Evolutionary conservation across 106 monocot species (phyloP).

Genomic region (Phalaenopsis equestris): DNA sequence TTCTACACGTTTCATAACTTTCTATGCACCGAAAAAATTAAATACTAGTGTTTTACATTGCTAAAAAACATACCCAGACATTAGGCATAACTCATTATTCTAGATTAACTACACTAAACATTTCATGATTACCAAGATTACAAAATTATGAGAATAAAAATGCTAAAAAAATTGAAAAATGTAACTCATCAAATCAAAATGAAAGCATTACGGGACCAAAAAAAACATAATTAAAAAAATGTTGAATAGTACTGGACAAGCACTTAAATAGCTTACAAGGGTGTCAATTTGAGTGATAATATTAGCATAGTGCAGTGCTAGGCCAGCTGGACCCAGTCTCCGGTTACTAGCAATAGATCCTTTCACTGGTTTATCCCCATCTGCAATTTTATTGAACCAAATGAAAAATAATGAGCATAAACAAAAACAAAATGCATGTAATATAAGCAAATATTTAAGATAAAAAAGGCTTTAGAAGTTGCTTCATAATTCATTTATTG

Average conservation of each 20-base stretch:
- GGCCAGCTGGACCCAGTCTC: conserved; percentile 75
- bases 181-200: not conserved
- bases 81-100: not conserved
- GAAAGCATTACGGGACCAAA: not conserved
- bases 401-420: not conserved
- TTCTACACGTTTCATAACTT: not conserved
- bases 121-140: not conserved
- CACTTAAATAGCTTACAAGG: conserved; percentile 36
- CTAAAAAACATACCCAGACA: not conserved
- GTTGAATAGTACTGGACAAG: not conserved
- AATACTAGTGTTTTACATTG: not conserved
- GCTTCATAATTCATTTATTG: not conserved
- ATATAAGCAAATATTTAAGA: not conserved
- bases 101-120: not conserved
- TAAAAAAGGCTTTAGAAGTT: not conserved
- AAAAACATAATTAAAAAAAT: not conserved
- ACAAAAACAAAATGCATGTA: not conserved
- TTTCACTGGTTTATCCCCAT: conserved; percentile 33
- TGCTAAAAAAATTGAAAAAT: not conserved
- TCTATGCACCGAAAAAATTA: not conserved
- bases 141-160: not conserved
- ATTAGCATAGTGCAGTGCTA: conserved; percentile 95
- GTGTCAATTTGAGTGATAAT: conserved; percentile 92
- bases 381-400: conserved; percentile 26
- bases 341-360: conserved; percentile 24